phyloP scores from a whole-genome alignment of 768 basidiomycete genomes.

The Termitomyces sp. region DNA sequence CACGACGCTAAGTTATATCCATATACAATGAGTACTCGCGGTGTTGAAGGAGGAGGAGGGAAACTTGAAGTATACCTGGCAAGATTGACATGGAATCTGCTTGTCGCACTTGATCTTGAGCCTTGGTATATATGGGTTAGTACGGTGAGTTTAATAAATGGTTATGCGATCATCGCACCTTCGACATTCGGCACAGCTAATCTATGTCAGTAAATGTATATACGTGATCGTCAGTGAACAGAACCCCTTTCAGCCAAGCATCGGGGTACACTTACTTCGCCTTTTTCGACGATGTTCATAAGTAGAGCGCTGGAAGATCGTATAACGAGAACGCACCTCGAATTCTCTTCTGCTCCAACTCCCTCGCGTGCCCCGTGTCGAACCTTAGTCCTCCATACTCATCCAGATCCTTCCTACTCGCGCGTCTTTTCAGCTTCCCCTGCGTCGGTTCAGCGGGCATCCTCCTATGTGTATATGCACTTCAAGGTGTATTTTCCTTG shows the following conservation, averaged over 20 bases:
- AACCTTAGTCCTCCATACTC: slow-evolving; percentile 37
- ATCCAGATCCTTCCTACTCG: slow-evolving; percentile 48
- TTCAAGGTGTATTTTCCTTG: neutral
- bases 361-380: slow-evolving; percentile 55
- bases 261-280: slow-evolving; percentile 25
- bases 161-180: slow-evolving; percentile 56
- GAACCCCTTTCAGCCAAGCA: slow-evolving; percentile 10
- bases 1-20: slow-evolving; percentile 45
- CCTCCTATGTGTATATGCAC: neutral
- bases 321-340: slow-evolving; percentile 39
- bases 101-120: slow-evolving; percentile 85
- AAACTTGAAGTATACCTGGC: slow-evolving; percentile 54
- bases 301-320: slow-evolving; percentile 12
- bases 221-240: neutral
- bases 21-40: neutral
- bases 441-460: slow-evolving; percentile 62
- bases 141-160: slow-evolving; percentile 6
- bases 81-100: slow-evolving; percentile 76
- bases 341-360: slow-evolving; percentile 73
- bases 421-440: slow-evolving; percentile 47
- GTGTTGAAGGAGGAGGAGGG: neutral
- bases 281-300: slow-evolving; percentile 13
- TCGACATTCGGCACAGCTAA: slow-evolving; percentile 80
- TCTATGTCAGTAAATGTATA: slow-evolving; percentile 33
- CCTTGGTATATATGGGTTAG: slow-evolving; percentile 28